These are phyloP conservation scores for Aspergillus carlsbadensis DNA, from an alignment of 495 filamentous ascomycete genomes.

Conservation along the genomic window DNA sequence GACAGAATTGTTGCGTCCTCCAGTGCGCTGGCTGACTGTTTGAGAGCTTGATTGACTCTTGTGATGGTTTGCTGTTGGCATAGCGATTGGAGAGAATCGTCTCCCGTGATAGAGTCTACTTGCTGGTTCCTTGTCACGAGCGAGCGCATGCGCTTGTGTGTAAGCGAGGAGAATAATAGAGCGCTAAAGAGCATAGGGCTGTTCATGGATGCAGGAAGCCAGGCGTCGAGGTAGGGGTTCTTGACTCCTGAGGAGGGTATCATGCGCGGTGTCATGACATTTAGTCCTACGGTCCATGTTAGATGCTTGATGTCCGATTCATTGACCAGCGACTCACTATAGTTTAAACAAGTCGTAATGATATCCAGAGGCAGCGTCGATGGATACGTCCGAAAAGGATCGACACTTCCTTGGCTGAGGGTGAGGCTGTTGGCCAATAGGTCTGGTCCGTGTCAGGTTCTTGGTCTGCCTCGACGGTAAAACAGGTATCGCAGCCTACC, in stretches of 20 bases:
- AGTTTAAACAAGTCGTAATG: too few relatives aligned
- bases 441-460: too few relatives aligned
- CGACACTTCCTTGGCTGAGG: too few relatives aligned
- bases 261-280: constrained; percentile 6
- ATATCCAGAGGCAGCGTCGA: too few relatives aligned
- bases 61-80: neutral
- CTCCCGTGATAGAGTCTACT: neutral
- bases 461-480: too few relatives aligned
- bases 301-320: too few relatives aligned
- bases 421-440: too few relatives aligned
- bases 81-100: neutral
- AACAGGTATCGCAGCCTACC: neutral
- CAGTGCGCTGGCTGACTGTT: neutral
- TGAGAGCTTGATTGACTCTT: neutral
- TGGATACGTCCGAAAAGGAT: too few relatives aligned
- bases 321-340: too few relatives aligned
- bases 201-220: constrained; percentile 1
- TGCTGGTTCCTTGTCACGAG: neutral
- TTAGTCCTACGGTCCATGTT: neutral
- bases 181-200: constrained; percentile 4
- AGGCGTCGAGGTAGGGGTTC: constrained; percentile 10
- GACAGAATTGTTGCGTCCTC: neutral
- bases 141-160: neutral
- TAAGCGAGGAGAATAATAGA: constrained; percentile 4
- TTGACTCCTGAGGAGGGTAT: neutral